Evolutionary conservation across 805 yeast species (phyloP).

Genomic region (Candida nanaspora): DNA sequence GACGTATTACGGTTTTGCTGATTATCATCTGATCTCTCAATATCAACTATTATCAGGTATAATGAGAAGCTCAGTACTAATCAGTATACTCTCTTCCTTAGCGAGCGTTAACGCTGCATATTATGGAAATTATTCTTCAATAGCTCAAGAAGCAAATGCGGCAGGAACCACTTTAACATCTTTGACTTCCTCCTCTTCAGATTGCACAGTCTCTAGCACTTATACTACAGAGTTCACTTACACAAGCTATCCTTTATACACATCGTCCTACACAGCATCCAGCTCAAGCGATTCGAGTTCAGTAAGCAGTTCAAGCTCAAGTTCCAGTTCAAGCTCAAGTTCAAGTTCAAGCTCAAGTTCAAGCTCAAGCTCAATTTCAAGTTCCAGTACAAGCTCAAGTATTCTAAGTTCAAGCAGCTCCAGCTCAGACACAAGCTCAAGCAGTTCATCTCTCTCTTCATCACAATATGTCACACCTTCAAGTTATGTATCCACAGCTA

Average conservation of each 20-base stretch:
- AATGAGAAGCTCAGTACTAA: background rate
- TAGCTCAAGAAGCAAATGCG: too few species aligned
- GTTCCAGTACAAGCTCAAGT: conserved; percentile 2
- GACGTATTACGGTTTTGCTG: too few species aligned
- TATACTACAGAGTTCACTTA: conserved; percentile 1
- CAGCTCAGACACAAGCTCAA: background rate
- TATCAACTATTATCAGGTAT: background rate
- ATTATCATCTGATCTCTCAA: too few species aligned
- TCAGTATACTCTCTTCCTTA: background rate
- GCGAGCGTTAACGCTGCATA: background rate
- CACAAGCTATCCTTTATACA: background rate
- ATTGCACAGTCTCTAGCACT: background rate
- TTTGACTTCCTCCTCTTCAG: background rate
- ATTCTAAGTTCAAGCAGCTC: background rate
- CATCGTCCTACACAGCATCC: background rate
- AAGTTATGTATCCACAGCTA: too few species aligned
- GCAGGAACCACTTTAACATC: too few species aligned
- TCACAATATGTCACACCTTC: too few species aligned
- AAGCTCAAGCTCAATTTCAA: background rate
- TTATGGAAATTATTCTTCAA: too few species aligned
- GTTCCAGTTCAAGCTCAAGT: conserved; percentile 4
- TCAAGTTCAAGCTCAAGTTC: background rate
- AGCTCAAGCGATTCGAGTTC: too few species aligned
- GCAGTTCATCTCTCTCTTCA: too few species aligned
- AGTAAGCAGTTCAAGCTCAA: too few species aligned